Percentiles rank a stretch among this genome's conserved stretches.
phyloP scores from a whole-genome alignment of 495 filamentous ascomycete species.

The Penicillium argentinense region DNA sequence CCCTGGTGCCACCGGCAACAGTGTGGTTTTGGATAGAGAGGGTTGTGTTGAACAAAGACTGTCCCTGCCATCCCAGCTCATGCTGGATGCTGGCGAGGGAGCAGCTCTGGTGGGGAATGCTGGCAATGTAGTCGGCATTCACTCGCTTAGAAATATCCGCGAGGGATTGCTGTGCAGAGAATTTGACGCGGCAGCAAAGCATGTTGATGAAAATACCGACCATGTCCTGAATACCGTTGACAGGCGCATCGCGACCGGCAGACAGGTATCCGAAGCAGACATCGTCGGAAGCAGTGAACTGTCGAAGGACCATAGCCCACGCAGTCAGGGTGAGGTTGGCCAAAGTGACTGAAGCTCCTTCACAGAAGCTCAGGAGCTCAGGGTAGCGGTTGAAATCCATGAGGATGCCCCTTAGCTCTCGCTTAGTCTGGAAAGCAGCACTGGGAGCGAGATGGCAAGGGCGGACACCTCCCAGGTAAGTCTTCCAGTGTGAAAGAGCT shows the following conservation, averaged over 20 bases:
- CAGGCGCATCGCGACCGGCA: conserved; percentile 49
- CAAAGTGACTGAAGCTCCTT: conserved; percentile 46
- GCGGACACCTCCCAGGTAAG: conserved; percentile 26
- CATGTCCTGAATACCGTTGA: conserved; percentile 51
- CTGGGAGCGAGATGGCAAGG: conserved; percentile 25
- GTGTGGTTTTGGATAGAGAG: conserved; percentile 54
- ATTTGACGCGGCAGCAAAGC: conserved; percentile 52
- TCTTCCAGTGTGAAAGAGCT: conserved; percentile 50
- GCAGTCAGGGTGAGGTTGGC: conserved; percentile 53
- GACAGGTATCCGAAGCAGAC: conserved; percentile 60
- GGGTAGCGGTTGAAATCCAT: conserved; percentile 39
- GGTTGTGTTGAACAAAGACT: conserved; percentile 57
- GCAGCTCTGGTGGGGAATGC: conserved; percentile 51
- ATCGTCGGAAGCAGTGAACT: conserved; percentile 51
- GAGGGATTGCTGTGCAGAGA: conserved; percentile 32
- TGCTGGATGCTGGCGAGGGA: conserved; percentile 57
- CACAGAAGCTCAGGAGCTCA: conserved; percentile 48
- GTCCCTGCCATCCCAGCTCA: conserved; percentile 49
- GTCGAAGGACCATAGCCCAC: conserved; percentile 56
- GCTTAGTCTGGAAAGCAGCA: conserved; percentile 7
- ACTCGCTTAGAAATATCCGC: conserved; percentile 42
- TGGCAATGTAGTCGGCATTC: conserved; percentile 50
- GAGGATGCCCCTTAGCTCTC: conserved; percentile 29
- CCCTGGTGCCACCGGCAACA: conserved; percentile 29
- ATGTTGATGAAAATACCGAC: conserved; percentile 59